Base-by-base conservation (phyloP, 2,329 filamentous ascomycete species). In the Claviceps humidiphila region DNA sequence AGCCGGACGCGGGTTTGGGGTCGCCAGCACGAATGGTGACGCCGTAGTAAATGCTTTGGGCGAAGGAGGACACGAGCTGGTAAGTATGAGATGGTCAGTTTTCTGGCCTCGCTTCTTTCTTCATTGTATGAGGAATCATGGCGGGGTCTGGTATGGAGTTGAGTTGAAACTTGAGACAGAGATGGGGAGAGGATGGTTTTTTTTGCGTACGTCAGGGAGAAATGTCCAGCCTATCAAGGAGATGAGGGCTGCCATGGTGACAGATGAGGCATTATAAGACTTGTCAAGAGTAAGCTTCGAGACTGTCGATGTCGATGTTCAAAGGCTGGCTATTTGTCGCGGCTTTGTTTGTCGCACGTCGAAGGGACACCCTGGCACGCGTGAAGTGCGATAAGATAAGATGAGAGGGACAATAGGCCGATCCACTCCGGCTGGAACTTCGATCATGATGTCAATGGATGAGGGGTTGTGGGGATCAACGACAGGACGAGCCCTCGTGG, bases 1-100 rank as follows among this genome's bases (percentile, higher is more conserved):
- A 74, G 66, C 87, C 80, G 39, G 85, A 80, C 53, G 71, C 79
- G 1, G 85, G 91, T 54, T 85, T 87, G 14, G 87, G 86, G 56
- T 89, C 83, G 63, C 93, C 93, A 47, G 89, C 93, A 58, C 90
- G 89, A 65, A 95, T 91, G 52, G 87, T 87, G 59, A 97, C 71
- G 61, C 84, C 77, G 72, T 97, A 98, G 72, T 89, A 93, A 59
- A 94, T 74, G 56, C 77, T 77, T 66, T 97, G 91, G 5, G 85
- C 66, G 72, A 84, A 87, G 57, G 80, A 80, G 40, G 89, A 90
- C 48, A 82, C 85, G 60, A 91, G 80, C 87, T 94, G 30, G 80
- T 87, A 93, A 24, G 26, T 11, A 38, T 38, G 34, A 41, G 39
- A 45, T 30, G n/a, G 30, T n/a, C 1, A n/a, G 6, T 48, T 40